Evolutionary conservation across 2,329 filamentous ascomycete genomes (phyloP), one percentile per base, ranked within the genome.

Genomic region (Arthrinium phaeospermum): DNA sequence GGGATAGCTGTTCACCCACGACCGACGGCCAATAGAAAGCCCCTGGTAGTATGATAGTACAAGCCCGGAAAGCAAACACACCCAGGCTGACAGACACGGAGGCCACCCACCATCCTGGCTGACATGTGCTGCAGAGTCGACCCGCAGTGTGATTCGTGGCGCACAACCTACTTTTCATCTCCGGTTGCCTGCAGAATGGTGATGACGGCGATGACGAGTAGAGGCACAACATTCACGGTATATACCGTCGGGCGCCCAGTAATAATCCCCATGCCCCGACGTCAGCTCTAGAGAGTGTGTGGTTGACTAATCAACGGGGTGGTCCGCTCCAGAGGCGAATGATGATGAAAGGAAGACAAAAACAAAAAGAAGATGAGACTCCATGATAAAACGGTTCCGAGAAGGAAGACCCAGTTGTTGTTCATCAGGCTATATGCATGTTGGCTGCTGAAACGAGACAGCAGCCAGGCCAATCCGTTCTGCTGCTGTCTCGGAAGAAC

Each of bases 381-480:
- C 57, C 19, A 64, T 64, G 34, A 34, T 41, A 41, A 41, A 41
- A 64, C 22, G 41, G 19, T 13, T 22, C 57, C 30, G 46, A 64
- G n/a, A 64, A 24, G 7, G 8, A 22, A 41, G 19, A 41, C 19
- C 57, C 34, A 41, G 10, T 64, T 41, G 57, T n/a, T n/a, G 57
- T 41, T 41, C 22, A 41, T 64, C 57, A 64, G 57, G 57, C 57
- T 64, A 64, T 64, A 64, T 64, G 57, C 57, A 64, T 64, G 34
- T n/a, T 64, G 53, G 30, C 30, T 24, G 57, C 57, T 64, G 57
- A 64, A 41, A 64, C 57, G 57, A 41, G 57, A 64, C 57, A 64
- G 57, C 57, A 14, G 19, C 19, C 57, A 64, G 34, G 22, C 57
- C 57, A 41, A 64, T 64, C 30, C n/a, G 34, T 61, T 22, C 30